phyloP scores from a whole-genome alignment of 2,329 filamentous ascomycete genomes.

The Microcyclosporella mali region DNA sequence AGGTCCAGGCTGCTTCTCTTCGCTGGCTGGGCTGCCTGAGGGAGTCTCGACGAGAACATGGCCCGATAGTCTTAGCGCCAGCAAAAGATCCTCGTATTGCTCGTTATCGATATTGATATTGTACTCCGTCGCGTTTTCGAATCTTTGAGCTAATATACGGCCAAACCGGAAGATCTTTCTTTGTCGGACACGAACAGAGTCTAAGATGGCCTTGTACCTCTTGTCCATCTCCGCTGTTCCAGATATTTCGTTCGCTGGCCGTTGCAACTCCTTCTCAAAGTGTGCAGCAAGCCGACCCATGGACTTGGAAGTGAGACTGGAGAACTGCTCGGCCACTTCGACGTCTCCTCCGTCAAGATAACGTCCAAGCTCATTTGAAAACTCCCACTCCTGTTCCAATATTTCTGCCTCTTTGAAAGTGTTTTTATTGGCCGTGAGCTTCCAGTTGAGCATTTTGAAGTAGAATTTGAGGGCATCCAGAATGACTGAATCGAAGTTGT shows the following conservation, averaged over 20 bases:
- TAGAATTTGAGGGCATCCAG: slow-evolving; percentile 94
- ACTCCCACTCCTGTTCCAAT: slow-evolving; percentile 95
- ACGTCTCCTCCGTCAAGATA: slow-evolving; percentile 91
- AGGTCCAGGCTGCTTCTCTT: slow-evolving; percentile 41
- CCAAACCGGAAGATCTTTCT: slow-evolving; percentile 95
- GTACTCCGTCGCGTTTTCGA: slow-evolving; percentile 95
- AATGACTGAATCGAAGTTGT: slow-evolving; percentile 88
- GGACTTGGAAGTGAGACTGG: slow-evolving; percentile 85
- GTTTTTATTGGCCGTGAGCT: slow-evolving; percentile 94
- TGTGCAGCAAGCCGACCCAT: slow-evolving; percentile 80
- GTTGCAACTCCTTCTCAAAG: slow-evolving; percentile 85
- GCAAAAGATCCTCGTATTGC: slow-evolving; percentile 68
- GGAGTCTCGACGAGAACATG: slow-evolving; percentile 77
- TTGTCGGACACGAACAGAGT: slow-evolving; percentile 92
- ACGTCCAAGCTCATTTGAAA: slow-evolving; percentile 86
- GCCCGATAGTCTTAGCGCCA: slow-evolving; percentile 70
- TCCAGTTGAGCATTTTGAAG: slow-evolving; percentile 98
- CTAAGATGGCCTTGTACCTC: slow-evolving; percentile 88
- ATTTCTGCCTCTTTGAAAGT: slow-evolving; percentile 99
- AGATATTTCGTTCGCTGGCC: slow-evolving; percentile 74
- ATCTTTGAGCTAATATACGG: slow-evolving; percentile 80
- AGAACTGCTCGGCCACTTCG: slow-evolving; percentile 96
- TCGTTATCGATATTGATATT: slow-evolving; percentile 70
- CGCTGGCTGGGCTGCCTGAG: slow-evolving; percentile 42
- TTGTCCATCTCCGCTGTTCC: slow-evolving; percentile 77